These are phyloP conservation scores for Epichloe sp. DNA, from an alignment of 2,329 filamentous ascomycete species.

Conservation along the genomic window DNA sequence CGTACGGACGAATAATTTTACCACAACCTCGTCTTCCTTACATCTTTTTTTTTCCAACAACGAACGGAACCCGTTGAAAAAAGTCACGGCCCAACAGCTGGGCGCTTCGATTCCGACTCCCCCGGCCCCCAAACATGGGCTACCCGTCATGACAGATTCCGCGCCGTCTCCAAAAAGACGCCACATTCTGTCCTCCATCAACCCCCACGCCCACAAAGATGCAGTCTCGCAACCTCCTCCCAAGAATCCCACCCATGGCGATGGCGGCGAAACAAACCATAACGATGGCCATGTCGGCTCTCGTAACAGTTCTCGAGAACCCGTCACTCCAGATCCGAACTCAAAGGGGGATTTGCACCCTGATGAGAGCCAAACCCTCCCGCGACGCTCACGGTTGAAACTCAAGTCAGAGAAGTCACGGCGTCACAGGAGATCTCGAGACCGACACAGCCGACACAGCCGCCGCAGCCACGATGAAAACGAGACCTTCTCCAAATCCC, in stretches of 20 bases:
- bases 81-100: too few species aligned
- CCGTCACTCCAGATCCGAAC: neutral
- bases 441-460: neutral
- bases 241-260: neutral
- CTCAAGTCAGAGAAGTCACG: conserved; percentile 4
- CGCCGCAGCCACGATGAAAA: conserved; percentile 10
- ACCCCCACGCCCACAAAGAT: conserved; percentile 17
- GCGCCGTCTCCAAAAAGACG: conserved; percentile 27
- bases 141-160: conserved; percentile 19
- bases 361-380: neutral
- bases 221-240: neutral
- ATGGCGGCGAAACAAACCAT: neutral
- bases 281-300: conserved; percentile 3
- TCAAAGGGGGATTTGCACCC: neutral
- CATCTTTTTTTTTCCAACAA: too few species aligned
- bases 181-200: conserved; percentile 37
- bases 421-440: conserved; percentile 1
- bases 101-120: neutral
- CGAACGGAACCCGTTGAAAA: too few species aligned
- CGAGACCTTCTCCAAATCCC: conserved; percentile 10
- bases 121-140: conserved; percentile 9
- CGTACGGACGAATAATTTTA: too few species aligned
- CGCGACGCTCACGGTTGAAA: conserved; percentile 2
- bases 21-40: too few species aligned
- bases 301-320: neutral